Percentiles rank a stretch among this genome's conserved stretches.
Evolutionary conservation across 768 basidiomycete species (phyloP).

Genomic region (Tricholoma saponaceum): DNA sequence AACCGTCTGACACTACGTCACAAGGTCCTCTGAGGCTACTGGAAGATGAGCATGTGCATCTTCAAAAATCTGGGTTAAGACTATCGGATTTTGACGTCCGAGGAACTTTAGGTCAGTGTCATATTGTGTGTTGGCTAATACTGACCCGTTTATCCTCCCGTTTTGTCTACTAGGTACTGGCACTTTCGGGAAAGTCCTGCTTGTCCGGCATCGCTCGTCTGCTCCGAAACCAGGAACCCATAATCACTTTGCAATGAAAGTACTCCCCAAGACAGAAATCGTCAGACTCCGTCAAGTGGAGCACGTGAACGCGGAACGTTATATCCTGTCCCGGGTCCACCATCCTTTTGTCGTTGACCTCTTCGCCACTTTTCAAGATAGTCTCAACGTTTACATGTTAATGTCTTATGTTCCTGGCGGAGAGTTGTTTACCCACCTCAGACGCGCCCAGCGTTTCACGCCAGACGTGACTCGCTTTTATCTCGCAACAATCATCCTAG

Average conservation of each 20-base stretch:
- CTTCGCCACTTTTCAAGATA: conserved; percentile 93
- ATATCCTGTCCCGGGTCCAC: conserved; percentile 85
- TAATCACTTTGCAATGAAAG: conserved; percentile 83
- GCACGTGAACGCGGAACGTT: conserved; percentile 95
- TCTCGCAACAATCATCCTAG: conserved; percentile 92
- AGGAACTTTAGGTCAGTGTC: conserved; percentile 62
- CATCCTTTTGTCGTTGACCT: conserved; percentile 98
- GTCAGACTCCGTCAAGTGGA: conserved; percentile 92
- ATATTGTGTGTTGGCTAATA: neutral
- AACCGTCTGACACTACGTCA: conserved; percentile 10
- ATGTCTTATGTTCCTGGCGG: conserved; percentile 96
- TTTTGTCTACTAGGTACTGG: conserved; percentile 67
- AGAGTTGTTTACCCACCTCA: conserved; percentile 94
- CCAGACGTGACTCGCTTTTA: conserved; percentile 98
- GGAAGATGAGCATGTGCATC: conserved; percentile 67
- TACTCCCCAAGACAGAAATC: conserved; percentile 81
- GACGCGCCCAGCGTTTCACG: conserved; percentile 91
- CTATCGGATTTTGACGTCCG: conserved; percentile 80
- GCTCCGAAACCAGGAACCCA: conserved; percentile 44
- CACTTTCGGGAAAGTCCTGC: conserved; percentile 90
- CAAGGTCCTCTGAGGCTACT: conserved; percentile 53
- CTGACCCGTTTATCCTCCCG: neutral
- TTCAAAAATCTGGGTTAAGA: conserved; percentile 55
- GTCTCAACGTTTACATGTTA: conserved; percentile 96
- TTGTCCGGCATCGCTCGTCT: conserved; percentile 71